A percentile compares a stretch with the other conserved stretches of the same genome.
phyloP scores from a whole-genome alignment of 495 filamentous ascomycete species.

The Neurospora terricola region DNA sequence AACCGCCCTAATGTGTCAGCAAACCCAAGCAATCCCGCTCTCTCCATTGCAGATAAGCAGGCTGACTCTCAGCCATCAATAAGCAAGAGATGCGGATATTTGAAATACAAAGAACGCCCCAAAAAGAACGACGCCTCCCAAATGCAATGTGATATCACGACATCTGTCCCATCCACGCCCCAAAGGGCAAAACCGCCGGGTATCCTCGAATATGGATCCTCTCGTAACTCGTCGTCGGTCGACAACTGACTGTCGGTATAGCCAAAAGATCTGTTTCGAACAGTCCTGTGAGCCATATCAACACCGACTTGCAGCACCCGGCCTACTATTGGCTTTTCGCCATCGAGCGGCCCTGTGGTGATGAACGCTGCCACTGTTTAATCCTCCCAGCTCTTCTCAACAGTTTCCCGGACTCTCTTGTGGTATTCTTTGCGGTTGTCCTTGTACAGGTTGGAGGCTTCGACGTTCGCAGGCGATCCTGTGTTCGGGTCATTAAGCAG shows the following conservation, averaged over 20 bases:
- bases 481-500: conserved; percentile 98
- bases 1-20: background rate
- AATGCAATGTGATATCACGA: background rate
- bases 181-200: background rate
- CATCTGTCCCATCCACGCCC: background rate
- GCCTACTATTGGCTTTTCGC: background rate
- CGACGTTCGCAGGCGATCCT: conserved; percentile 92
- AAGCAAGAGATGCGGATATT: background rate
- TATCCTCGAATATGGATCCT: background rate
- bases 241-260: background rate
- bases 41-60: background rate
- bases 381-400: conserved; percentile 99
- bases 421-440: conserved; percentile 94
- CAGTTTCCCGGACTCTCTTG: conserved; percentile 90
- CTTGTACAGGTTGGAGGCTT: conserved; percentile 97
- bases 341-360: background rate
- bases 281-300: background rate
- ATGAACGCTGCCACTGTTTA: conserved; percentile 23
- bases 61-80: background rate
- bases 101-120: background rate
- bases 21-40: background rate
- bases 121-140: background rate
- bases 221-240: background rate
- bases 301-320: background rate
- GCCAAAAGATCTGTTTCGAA: background rate